Conservation (phyloP, 768 basidiomycete genomes). For the Tricholoma matsutake region DNA sequence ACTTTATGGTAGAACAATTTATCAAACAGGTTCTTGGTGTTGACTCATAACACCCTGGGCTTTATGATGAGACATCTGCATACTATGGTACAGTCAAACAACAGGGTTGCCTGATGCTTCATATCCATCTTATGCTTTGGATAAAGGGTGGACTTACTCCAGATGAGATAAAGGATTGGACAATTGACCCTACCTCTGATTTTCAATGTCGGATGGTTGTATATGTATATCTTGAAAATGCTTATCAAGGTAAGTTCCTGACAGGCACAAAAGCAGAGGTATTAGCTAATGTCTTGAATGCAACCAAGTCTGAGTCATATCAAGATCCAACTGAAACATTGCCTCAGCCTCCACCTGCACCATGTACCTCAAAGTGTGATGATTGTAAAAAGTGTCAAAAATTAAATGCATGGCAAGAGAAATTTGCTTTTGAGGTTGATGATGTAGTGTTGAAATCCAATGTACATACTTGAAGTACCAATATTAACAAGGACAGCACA, state of each 20-base stretch:
- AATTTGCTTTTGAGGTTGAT: constrained; percentile 20
- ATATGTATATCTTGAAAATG: constrained; percentile 5
- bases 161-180: constrained; percentile 1
- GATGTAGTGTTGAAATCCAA: constrained; percentile 28
- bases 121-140: constrained; percentile 29
- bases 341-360: constrained; percentile 19
- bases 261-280: constrained; percentile 1
- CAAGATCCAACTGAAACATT: constrained; percentile 19
- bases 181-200: constrained; percentile 7
- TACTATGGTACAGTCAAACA: constrained; percentile 33
- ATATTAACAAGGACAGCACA: constrained; percentile 10
- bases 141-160: constrained; percentile 12
- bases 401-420: constrained; percentile 11
- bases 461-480: constrained; percentile 23
- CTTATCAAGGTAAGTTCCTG: constrained; percentile 4
- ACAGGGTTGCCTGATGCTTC: constrained; percentile 26
- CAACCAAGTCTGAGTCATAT: no score
- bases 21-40: constrained; percentile 15
- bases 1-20: constrained; percentile 21
- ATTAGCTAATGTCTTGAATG: background rate
- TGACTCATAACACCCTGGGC: constrained; percentile 11
- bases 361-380: constrained; percentile 3
- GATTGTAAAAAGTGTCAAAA: constrained; percentile 16
- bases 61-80: constrained; percentile 25
- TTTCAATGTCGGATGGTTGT: constrained; percentile 8